Base-by-base conservation (phyloP, 129 eudicot species). In the Chrysanthemum makinoi region DNA sequence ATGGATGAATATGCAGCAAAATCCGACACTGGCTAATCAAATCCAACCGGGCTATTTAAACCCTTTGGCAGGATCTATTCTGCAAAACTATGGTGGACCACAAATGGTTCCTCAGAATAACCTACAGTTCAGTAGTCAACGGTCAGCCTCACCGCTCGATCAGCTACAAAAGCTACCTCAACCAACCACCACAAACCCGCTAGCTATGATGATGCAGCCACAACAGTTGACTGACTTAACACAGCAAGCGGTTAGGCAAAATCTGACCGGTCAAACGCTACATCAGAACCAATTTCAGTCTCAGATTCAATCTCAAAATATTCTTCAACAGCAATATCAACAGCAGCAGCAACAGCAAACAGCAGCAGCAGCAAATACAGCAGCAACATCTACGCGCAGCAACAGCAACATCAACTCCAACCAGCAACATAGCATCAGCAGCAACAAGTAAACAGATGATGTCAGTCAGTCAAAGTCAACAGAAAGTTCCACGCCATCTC, bases 1-100 rank as follows among this genome's bases (percentile, higher is more conserved):
- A 76, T 89, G 96, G 98, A 89, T 93, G 98, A 93, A 89, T 84
- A 83, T 93, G 98, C 96, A 84, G 73, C 98, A 93, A 71, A 87
- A 79, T 57, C 72, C 96, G 12, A 74, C 92, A 12, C 47, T 84
- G 50, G 81, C 79, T 4, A 86, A 84, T 77, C 83, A 88, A 20
- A 75, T 83, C 30, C 98, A 87, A 69, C 82, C 90, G 3, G 86
- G 84, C 65, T 93, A 83, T 68, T 61, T 93, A 62, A 81, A 73
- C 58, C 79, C 95, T 0, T 81, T 92, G 22, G 53, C 89, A 1
- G 84, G 87, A 17, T 73, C 98, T 0, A 85, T 82, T 65, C 65
- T 89, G 24, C 96, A 80, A 82, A 87, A 80, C 70, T 64, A 81
- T 22, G 71, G 84, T n/a, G 83, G 84, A 16, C 49, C 85, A 14